Base-by-base conservation (phyloP, 2,329 filamentous ascomycete species). In the Ceratocystis papillata region DNA sequence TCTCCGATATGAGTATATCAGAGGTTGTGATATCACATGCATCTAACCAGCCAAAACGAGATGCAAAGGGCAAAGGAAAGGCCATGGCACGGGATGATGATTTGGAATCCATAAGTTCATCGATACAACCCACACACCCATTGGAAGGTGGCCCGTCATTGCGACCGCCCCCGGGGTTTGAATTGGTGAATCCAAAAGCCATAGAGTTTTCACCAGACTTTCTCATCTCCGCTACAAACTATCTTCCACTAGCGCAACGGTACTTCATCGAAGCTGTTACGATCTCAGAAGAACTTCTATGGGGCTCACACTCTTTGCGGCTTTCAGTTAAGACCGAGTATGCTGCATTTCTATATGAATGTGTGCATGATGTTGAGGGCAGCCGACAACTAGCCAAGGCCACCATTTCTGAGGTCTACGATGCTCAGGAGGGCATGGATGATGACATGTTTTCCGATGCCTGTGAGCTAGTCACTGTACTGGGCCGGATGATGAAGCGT, bases 371-470 rank as follows among this genome's bases (percentile, higher is more conserved):
- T 71, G 80, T 83, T 60, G 86, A 92, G 25, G 84, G 80, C 45
- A 91, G 90, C 63, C 83, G 92, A 41, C 82, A 83, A 65, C 76
- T 96, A 15, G 93, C 94, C 10, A 87, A 89, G 71, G 82, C 86
- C 46, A 90, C 92, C 2, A 94, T 97, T 68, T 83, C 88, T 53
- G 90, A 96, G 71, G 93, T 96, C 0, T 96, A 96, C 73, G 88
- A 91, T 67, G 90, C 91, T 1, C 86, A 88, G 64, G 92, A 96
- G 75, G 90, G 89, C 22, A 93, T 97, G 85, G 90, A 95, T 67
- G 92, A 97, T 72, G 90, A 95, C 70, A 95, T 94, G 79, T 99
- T 96, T 73, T 85, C 88, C 70, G 94, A 97, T 74, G 90, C 92
- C 0, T 91, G 90, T 67, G 88, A 93, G 72, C 81, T 96, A 12